Base-by-base conservation (phyloP, 2,329 filamentous ascomycete genomes). In the Dothiorella sarmentorum region DNA sequence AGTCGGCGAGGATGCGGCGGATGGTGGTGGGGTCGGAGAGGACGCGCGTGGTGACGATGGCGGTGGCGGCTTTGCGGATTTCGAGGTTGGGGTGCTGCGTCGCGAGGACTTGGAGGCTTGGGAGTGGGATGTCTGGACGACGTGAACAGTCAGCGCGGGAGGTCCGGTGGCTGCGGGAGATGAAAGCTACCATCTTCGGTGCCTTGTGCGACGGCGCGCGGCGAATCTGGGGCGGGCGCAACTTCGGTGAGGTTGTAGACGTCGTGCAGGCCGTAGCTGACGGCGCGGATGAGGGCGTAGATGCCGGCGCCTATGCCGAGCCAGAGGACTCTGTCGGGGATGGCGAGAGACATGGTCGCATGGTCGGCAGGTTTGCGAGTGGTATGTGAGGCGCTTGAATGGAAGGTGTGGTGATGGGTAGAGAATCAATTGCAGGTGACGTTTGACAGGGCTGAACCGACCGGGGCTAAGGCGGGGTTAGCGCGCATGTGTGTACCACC, bases 221-320 rank as follows among this genome's bases (percentile, higher is more conserved):
- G 83, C 52, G 87, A 83, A 69, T 87, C 86, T 33, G 85, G 85
- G 61, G 85, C 82, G 33, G 84, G 81, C 61, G 84, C 84, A 67
- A 94, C 83, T 71, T 86, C 81, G 63, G 87, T 87, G 56, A 86
- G 79, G 65, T 85, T 78, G 63, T 85, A 81, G 64, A 87, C 83
- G 57, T 81, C 74, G 59, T 77, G 76, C 43, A 92, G 82, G 57
- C 83, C 78, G 35, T 78, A 71, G 62, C 80, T 79, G 71, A 90
- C 83, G 55, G 79, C 76, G 60, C 79, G 76, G 58, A 86, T 70
- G 61, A 87, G 75, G 64, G 81, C 72, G 65, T 85, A 82, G 38
- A 85, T 80, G 62, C 85, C 81, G 56, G 88, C 63, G 59, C 76
- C 75, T 60, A 79, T 66, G 49, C 75, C 73, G 38, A 80, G 67